phyloP scores from a whole-genome alignment of 1,284 basidiomycete species.

The Ceratobasidium papillatum region DNA sequence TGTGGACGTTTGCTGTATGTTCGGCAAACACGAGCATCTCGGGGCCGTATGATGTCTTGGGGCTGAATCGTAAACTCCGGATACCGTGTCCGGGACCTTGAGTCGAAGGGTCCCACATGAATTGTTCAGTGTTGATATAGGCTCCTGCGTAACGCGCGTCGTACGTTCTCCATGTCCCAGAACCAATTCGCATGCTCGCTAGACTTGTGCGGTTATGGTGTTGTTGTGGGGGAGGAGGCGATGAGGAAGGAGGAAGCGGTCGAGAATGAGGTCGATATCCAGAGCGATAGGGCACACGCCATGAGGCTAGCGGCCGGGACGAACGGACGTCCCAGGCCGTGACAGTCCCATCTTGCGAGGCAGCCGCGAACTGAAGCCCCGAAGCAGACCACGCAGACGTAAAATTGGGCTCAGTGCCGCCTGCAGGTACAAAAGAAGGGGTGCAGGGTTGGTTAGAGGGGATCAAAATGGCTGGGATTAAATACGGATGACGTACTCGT shows the following conservation, averaged over 20 bases:
- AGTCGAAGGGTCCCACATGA: constrained; percentile 42
- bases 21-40: constrained; percentile 87
- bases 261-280: constrained; percentile 3
- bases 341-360: constrained; percentile 84
- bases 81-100: constrained; percentile 79
- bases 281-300: constrained; percentile 16
- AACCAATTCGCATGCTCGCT: background rate
- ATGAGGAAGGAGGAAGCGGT: background rate
- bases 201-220: constrained; percentile 11
- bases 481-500: constrained; percentile 60
- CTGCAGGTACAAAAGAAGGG: constrained; percentile 44
- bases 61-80: constrained; percentile 79
- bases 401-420: constrained; percentile 67
- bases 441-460: constrained; percentile 43
- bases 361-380: constrained; percentile 84
- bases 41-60: constrained; percentile 56
- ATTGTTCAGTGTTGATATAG: constrained; percentile 40
- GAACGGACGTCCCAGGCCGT: constrained; percentile 58
- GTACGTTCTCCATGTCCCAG: constrained; percentile 7
- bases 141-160: constrained; percentile 11
- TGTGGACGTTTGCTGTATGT: constrained; percentile 78
- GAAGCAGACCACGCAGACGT: constrained; percentile 83
- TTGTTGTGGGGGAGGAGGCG: constrained; percentile 34
- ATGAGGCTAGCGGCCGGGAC: constrained; percentile 47
- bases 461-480: constrained; percentile 48